A percentile compares a stretch with the other conserved stretches of the same genome.
Evolutionary conservation across 2,329 filamentous ascomycete species (phyloP).

Genomic region (Stagonosporopsis cucurbitacearum): DNA sequence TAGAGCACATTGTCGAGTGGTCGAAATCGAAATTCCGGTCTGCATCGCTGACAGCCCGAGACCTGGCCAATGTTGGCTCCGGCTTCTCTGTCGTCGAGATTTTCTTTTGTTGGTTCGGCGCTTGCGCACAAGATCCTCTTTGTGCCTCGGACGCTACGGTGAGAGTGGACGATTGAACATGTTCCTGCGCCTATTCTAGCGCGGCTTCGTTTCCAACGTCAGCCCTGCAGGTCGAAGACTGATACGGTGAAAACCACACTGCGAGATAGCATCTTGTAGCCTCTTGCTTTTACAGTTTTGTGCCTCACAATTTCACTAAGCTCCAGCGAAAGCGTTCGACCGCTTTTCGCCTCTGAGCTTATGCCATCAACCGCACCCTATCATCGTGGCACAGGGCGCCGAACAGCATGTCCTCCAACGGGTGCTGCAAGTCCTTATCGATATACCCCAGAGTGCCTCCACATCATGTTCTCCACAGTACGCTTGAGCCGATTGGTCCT

Average conservation of each 20-base stretch:
- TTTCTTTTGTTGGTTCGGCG: slow-evolving; percentile 2
- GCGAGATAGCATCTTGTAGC: background rate
- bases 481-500: slow-evolving; percentile 38
- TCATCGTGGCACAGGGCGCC: slow-evolving; percentile 25
- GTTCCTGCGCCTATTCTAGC: slow-evolving; percentile 17
- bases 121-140: slow-evolving; percentile 10
- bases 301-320: background rate
- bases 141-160: slow-evolving; percentile 7
- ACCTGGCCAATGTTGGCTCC: slow-evolving; percentile 3
- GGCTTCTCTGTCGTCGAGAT: background rate
- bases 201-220: slow-evolving; percentile 6
- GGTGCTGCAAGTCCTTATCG: slow-evolving; percentile 13
- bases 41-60: slow-evolving; percentile 4
- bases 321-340: background rate
- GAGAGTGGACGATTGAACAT: slow-evolving; percentile 10
- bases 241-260: background rate
- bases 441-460: slow-evolving; percentile 37
- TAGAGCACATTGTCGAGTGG: background rate
- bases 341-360: slow-evolving; percentile 11
- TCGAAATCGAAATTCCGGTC: background rate
- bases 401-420: slow-evolving; percentile 26
- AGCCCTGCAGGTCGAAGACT: background rate
- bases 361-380: slow-evolving; percentile 5
- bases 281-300: background rate
- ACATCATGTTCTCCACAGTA: slow-evolving; percentile 29